Percentiles rank a stretch among this genome's conserved stretches.
Conservation (phyloP, 2,329 filamentous ascomycete species). For the Gnomoniopsis smithogilvyi region DNA sequence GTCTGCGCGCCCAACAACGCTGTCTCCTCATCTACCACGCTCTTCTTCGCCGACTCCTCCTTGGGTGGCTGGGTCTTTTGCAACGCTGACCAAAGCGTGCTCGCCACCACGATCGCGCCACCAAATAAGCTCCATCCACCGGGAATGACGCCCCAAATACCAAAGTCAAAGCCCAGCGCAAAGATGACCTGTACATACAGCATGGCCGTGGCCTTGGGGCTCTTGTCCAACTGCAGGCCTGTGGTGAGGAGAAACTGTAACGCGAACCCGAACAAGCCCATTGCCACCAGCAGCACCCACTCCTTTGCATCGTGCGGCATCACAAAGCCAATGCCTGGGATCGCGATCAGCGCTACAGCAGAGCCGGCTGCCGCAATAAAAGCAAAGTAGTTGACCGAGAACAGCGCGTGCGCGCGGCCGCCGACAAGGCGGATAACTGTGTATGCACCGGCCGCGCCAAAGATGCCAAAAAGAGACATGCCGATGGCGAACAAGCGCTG, state of each 20-base stretch:
- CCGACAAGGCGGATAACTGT: conserved; percentile 74
- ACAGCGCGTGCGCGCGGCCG: conserved; percentile 68
- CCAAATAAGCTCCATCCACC: conserved; percentile 35
- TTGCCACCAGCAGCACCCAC: conserved; percentile 56
- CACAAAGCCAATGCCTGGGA: conserved; percentile 39
- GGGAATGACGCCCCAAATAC: conserved; percentile 41
- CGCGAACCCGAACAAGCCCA: conserved; percentile 71
- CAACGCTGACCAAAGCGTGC: conserved; percentile 39
- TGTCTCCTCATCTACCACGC: conserved; percentile 32
- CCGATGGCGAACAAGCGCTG: conserved; percentile 65
- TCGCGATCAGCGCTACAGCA: conserved; percentile 50
- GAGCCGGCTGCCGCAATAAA: conserved; percentile 64
- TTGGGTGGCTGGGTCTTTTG: conserved; percentile 30
- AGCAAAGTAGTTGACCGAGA: conserved; percentile 77
- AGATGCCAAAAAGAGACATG: conserved; percentile 65
- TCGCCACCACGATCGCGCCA: conserved; percentile 37
- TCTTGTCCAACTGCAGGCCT: conserved; percentile 67
- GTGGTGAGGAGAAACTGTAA: conserved; percentile 76
- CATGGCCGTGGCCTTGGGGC: conserved; percentile 28
- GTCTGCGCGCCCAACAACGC: conserved; percentile 23
- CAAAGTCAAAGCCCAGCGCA: conserved; percentile 35
- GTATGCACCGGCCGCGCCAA: conserved; percentile 67
- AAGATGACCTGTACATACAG: conserved; percentile 33
- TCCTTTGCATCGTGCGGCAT: conserved; percentile 34
- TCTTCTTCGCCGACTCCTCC: conserved; percentile 22